Conservation (phyloP, 2,329 filamentous ascomycete species). For the Penicillium sp. region DNA sequence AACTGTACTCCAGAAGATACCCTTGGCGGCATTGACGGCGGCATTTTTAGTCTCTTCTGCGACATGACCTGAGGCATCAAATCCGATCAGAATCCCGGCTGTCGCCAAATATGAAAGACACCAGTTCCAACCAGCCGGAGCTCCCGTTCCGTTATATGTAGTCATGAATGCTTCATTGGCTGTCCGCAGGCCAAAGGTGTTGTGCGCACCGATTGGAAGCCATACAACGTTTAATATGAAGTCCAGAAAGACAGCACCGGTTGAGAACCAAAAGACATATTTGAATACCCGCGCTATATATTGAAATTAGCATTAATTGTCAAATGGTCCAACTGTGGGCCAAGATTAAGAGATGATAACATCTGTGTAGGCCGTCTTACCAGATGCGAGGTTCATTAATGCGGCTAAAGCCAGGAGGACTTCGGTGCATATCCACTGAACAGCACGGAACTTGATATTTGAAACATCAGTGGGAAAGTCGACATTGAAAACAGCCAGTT, state of each 20-base stretch:
- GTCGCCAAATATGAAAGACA: constrained; percentile 62
- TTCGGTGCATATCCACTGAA: constrained; percentile 61
- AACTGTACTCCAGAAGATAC: constrained; percentile 62
- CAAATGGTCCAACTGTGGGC: not conserved
- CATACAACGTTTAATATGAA: constrained; percentile 62
- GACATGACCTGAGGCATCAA: constrained; percentile 61
- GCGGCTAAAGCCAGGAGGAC: constrained; percentile 51
- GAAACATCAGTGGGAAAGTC: constrained; percentile 55
- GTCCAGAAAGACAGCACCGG: constrained; percentile 55
- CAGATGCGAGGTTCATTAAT: constrained; percentile 53
- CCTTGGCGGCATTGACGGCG: constrained; percentile 54
- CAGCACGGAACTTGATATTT: constrained; percentile 58
- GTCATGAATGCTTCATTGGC: constrained; percentile 60
- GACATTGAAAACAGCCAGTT: constrained; percentile 58
- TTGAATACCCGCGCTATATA: constrained; percentile 24
- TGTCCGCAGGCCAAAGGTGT: constrained; percentile 57
- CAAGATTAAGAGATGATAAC: not conserved
- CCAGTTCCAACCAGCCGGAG: constrained; percentile 62
- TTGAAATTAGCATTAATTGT: not conserved
- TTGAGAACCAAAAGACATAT: constrained; percentile 52
- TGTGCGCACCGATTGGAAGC: constrained; percentile 58
- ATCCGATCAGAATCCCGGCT: constrained; percentile 60
- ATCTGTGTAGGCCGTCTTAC: constrained; percentile 28
- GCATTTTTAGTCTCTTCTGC: constrained; percentile 63
- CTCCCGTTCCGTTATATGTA: constrained; percentile 59